These are phyloP conservation scores for Rehmannia glutinosa DNA, from an alignment of 257 asterid species.

Conservation along the genomic window DNA sequence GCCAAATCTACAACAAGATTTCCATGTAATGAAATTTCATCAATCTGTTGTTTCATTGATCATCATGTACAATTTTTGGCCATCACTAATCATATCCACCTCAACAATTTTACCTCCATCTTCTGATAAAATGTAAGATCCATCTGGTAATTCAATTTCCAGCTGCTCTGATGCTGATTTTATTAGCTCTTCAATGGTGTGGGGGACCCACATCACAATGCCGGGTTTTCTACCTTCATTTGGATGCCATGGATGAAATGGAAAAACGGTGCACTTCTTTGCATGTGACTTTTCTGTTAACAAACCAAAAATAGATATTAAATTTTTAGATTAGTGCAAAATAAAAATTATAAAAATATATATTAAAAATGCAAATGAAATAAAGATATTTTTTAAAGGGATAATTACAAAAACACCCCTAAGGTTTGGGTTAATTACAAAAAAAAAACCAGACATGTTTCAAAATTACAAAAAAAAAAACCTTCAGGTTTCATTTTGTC, in stretches of 20 bases:
- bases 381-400: too few species aligned
- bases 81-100: constrained; percentile 60
- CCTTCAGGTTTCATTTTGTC: too few species aligned
- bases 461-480: too few species aligned
- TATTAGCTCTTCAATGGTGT: constrained; percentile 59
- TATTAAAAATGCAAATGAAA: too few species aligned
- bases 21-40: neutral
- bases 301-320: neutral
- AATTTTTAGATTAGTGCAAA: too few species aligned
- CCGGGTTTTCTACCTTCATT: constrained; percentile 54
- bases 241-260: constrained; percentile 71
- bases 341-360: too few species aligned
- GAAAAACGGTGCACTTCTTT: constrained; percentile 75
- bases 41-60: constrained; percentile 32
- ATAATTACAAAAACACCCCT: too few species aligned
- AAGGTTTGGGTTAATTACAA: too few species aligned
- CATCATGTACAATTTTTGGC: constrained; percentile 57
- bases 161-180: constrained; percentile 45
- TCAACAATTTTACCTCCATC: constrained; percentile 82
- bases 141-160: constrained; percentile 27
- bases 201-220: constrained; percentile 74
- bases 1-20: neutral
- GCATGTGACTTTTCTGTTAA: constrained; percentile 40
- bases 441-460: too few species aligned
- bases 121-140: constrained; percentile 57